Evolutionary conservation across 2,329 filamentous ascomycete genomes (phyloP), one percentile per base, ranked within the genome.

Genomic region (Venturiaceae sp.): DNA sequence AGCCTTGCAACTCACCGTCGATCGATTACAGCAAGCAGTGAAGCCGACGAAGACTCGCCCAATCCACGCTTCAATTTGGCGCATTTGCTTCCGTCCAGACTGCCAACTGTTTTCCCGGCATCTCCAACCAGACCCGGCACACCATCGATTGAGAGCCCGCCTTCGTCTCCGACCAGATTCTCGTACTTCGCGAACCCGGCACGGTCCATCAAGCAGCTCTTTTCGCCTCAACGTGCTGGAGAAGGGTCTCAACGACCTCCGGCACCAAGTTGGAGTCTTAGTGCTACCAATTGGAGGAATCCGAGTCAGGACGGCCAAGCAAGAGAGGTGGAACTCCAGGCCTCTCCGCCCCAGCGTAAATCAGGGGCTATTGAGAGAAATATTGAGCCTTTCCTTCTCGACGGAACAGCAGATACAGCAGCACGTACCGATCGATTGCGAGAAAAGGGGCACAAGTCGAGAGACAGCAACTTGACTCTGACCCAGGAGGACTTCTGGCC

Each of bases 401-500:
- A 57, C 55, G 55, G 55, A 8, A 57, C 55, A 33, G 19, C 34
- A 23, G 33, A 32, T 14, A 59, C 47, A 34, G 37, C 19, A 34
- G 23, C 47, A 60, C 28, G 60, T 57, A 57, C 58, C 36, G 53
- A 52, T 30, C 46, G 34, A 9, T 46, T 37, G n/a, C 28, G 37
- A 28, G 50, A 57, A 26, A 58, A 55, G 32, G 53, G 58, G n/a
- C 77, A 79, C 63, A 75, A 70, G 58, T 62, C 69, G 8, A 68
- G 72, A 34, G 72, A 71, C 60, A 70, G 67, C 60, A 79, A 79
- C 64, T 71, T 75, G 62, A 79, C 76, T 1, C 61, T 79, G 62
- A 76, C 77, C 62, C 77, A 78, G 66, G 74, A 77, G 60, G 74
- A 77, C 61, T 79, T 79, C 63, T 77, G 74, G 74, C 69, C 75